phyloP scores from a whole-genome alignment of 1,284 basidiomycete genomes.

The Austropuccinia psidii region DNA sequence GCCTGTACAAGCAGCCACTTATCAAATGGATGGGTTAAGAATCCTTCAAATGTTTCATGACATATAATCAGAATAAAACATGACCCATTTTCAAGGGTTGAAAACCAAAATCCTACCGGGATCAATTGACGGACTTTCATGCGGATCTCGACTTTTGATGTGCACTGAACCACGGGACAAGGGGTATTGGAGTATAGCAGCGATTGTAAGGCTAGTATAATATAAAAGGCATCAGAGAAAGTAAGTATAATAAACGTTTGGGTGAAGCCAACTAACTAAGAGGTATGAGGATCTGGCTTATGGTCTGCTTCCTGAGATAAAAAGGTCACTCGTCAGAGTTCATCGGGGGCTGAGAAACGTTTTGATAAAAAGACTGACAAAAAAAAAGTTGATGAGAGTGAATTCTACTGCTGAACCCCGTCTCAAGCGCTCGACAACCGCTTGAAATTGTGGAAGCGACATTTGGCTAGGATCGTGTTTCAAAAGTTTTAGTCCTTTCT shows the following conservation, averaged over 20 bases:
- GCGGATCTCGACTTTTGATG: not conserved
- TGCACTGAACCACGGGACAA: slow-evolving; percentile 32
- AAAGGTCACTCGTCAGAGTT: not conserved
- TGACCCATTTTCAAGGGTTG: too few relatives aligned
- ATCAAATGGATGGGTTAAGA: slow-evolving; percentile 29
- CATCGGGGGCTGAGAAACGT: not conserved
- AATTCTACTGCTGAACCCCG: slow-evolving; percentile 19
- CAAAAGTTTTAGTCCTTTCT: slow-evolving; percentile 14
- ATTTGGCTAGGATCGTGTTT: slow-evolving; percentile 1
- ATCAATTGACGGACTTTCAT: slow-evolving; percentile 3
- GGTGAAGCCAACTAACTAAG: slow-evolving; percentile 20
- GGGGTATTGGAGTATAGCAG: slow-evolving; percentile 14
- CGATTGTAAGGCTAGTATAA: slow-evolving; percentile 7
- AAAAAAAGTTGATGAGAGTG: slow-evolving; percentile 2
- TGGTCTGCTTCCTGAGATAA: not conserved
- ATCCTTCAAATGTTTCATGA: not conserved
- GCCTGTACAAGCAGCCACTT: slow-evolving; percentile 29
- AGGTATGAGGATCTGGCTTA: not conserved
- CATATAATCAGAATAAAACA: too few relatives aligned
- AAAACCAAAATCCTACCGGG: too few relatives aligned
- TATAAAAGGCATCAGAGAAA: not conserved
- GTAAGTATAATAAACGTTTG: too few relatives aligned
- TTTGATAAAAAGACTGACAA: slow-evolving; percentile 7
- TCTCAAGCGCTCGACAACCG: not conserved
- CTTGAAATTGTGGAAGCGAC: not conserved